These are phyloP conservation scores for Otatea glauca DNA, from an alignment of 176 grass and related monocot species.

Conservation along the genomic window DNA sequence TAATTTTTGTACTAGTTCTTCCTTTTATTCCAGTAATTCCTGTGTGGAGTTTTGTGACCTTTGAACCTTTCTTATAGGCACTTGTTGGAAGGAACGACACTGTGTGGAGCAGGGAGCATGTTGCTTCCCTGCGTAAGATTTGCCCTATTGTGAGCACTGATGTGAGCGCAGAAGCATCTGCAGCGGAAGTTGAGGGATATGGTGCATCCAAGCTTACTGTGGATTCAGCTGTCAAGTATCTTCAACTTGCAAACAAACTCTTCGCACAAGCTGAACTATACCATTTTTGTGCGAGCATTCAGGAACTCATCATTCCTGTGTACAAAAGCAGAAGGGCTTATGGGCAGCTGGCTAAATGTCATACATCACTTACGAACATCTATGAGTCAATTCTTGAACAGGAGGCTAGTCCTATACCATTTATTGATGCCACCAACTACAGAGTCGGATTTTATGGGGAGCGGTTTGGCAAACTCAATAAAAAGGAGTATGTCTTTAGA, in stretches of 20 bases:
- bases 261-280: constrained; percentile 92
- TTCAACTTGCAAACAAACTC: constrained; percentile 93
- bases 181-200: constrained; percentile 98
- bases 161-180: constrained; percentile 71
- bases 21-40: constrained; percentile 23
- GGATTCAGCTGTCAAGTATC: constrained; percentile 97
- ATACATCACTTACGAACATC: constrained; percentile 84
- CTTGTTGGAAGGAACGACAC: constrained; percentile 98
- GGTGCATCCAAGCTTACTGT: constrained; percentile 95
- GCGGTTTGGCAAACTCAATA: constrained; percentile 85
- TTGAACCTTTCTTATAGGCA: constrained; percentile 58
- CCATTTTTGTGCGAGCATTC: constrained; percentile 93
- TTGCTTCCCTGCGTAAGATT: constrained; percentile 83
- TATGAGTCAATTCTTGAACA: constrained; percentile 98
- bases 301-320: constrained; percentile 96
- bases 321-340: constrained; percentile 94
- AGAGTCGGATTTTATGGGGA: constrained; percentile 96
- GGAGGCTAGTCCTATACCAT: constrained; percentile 94
- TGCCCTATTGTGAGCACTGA: constrained; percentile 88
- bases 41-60: constrained; percentile 39
- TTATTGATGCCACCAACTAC: constrained; percentile 97
- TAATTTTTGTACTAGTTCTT: constrained; percentile 23
- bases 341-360: constrained; percentile 95
- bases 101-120: constrained; percentile 90
- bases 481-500: constrained; percentile 88